phyloP scores from a whole-genome alignment of 257 asterid species.

The Penstemon eatonii region DNA sequence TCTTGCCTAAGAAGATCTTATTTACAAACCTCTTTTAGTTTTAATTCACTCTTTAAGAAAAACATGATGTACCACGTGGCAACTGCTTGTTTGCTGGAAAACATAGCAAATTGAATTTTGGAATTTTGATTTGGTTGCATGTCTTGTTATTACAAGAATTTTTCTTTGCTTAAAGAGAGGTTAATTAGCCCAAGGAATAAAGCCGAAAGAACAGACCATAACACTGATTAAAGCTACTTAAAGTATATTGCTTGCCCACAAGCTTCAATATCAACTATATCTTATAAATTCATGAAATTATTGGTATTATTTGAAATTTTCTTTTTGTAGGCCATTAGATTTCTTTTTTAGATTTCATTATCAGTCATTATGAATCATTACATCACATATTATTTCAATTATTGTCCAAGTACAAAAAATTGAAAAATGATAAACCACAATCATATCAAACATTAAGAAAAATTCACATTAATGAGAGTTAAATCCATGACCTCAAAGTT shows the following conservation, averaged over 20 bases:
- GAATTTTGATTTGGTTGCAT: slow-evolving; percentile 12
- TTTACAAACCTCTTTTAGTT: slow-evolving; percentile 21
- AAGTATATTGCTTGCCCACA: slow-evolving; percentile 38
- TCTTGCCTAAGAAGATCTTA: slow-evolving; percentile 46
- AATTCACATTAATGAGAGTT: too few relatives aligned
- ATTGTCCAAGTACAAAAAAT: too few relatives aligned
- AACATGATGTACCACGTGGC: slow-evolving; percentile 30
- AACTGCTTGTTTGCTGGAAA: slow-evolving; percentile 22
- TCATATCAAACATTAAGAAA: too few relatives aligned
- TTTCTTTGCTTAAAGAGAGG: slow-evolving; percentile 64
- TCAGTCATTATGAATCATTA: too few relatives aligned
- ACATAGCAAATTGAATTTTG: neutral
- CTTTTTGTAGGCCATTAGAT: too few relatives aligned
- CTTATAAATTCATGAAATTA: neutral
- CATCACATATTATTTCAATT: too few relatives aligned
- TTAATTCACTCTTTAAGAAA: neutral
- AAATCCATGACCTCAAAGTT: too few relatives aligned
- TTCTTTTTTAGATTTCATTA: too few relatives aligned
- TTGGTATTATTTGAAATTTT: neutral
- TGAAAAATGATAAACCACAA: too few relatives aligned
- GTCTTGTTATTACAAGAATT: slow-evolving; percentile 48
- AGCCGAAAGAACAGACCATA: slow-evolving; percentile 43
- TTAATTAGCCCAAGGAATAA: slow-evolving; percentile 47
- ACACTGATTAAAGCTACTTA: slow-evolving; percentile 44
- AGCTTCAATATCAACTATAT: neutral